Base-by-base conservation (phyloP, 139 green algal species). In the Chlamydomonas schloesseri region DNA sequence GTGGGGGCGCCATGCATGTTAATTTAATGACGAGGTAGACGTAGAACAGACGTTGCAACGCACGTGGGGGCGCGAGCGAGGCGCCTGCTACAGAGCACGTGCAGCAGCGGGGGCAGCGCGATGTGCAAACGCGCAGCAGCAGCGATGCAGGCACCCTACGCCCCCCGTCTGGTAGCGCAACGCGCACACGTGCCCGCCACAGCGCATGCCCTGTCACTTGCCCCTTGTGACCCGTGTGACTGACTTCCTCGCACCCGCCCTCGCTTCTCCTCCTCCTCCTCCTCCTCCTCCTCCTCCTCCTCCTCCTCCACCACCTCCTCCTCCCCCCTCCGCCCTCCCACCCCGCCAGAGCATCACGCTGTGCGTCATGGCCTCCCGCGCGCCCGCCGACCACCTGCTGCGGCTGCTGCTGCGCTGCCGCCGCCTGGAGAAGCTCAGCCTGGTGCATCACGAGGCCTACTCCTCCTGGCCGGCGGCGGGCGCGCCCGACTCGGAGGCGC, bases 391-490 rank as follows among this genome's bases (percentile, higher is more conserved):
- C 60, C 76, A 83, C 76, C 26, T 83, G 28, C 58, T 83, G 76
- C 76, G 76, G 4, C 36, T 83, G 76, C 76, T 83, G 58, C 76
- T 83, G 76, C 76, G 76, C 76, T 83, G 76, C 60, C 58, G 76
- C 14, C 76, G 60, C 17, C 76, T 83, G 60, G 37, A 37, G 28
- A 83, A 83, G 76, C 76, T 83, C 36, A 60, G 31, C 18, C 76
- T 83, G 76, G 76, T 83, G 76, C 76, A 83, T 60, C 76, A 83
- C 76, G 76, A 83, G 76, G 58, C 76, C 11, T 83, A 73, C 60
- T 26, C 60, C 14, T 29, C n/a, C 26, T 72, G 76, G 60, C 76
- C 76, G 60, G 6, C 34, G 60, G 24, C 36, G 60, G 1, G 60
- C 11, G 5, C 15, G 26, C 36, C 34, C 60, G n/a, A n/a, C n/a